phyloP scores from a whole-genome alignment of 176 grass and related monocot species.

The Pontederia paniculata region DNA sequence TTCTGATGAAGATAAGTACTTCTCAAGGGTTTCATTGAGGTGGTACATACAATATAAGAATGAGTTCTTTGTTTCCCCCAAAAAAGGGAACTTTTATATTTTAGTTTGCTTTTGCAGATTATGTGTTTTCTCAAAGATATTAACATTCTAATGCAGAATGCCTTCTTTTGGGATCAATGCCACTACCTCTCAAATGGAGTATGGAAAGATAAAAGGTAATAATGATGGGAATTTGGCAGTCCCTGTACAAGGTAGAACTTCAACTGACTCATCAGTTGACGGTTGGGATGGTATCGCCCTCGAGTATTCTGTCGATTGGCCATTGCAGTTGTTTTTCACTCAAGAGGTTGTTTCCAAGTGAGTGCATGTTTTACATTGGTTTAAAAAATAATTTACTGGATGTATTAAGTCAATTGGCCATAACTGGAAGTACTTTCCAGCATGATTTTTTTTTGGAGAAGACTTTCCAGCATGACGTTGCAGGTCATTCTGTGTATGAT shows the following conservation, averaged over 20 bases:
- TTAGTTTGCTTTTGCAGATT: conserved; percentile 6
- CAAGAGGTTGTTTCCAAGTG: conserved; percentile 97
- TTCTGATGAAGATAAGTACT: conserved; percentile 89
- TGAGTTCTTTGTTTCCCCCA: not conserved
- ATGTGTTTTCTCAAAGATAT: too few relatives aligned
- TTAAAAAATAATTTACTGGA: not conserved
- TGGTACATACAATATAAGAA: conserved; percentile 5
- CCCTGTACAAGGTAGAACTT: conserved; percentile 44
- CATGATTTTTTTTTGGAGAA: too few relatives aligned
- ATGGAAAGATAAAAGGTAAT: conserved; percentile 28
- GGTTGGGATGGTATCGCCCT: conserved; percentile 87
- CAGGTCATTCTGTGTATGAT: conserved; percentile 6
- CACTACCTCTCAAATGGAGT: conserved; percentile 45
- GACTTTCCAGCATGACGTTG: too few relatives aligned
- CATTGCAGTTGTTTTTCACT: conserved; percentile 93
- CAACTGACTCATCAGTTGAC: conserved; percentile 67
- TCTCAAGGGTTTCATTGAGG: conserved; percentile 83
- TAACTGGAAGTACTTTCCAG: too few relatives aligned
- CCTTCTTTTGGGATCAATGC: conserved; percentile 57
- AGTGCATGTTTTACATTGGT: conserved; percentile 12
- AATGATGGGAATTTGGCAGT: conserved; percentile 29
- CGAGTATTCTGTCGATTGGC: conserved; percentile 90
- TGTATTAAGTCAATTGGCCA: too few relatives aligned
- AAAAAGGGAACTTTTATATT: not conserved
- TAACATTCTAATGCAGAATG: conserved; percentile 47